These are phyloP conservation scores for Solanum chmielewskii DNA, from an alignment of 257 asterid species.

Conservation along the genomic window DNA sequence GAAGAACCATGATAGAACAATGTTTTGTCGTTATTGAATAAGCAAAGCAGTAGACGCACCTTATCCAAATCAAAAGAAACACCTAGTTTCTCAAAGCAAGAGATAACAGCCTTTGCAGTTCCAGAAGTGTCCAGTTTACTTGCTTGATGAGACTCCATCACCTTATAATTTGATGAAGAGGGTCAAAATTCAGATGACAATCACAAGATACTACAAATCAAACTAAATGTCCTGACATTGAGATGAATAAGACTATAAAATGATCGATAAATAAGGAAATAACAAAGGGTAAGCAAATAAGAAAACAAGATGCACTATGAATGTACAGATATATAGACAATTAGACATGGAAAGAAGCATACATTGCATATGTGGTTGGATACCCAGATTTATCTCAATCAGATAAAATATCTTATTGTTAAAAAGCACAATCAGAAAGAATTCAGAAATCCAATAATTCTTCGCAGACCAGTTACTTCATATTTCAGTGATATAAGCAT, in stretches of 20 bases:
- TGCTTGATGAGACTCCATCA: constrained; percentile 96
- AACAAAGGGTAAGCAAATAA: not conserved
- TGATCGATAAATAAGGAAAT: not conserved
- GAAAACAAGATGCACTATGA: not conserved
- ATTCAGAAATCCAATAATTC: not conserved
- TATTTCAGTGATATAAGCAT: not conserved
- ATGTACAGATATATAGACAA: not conserved
- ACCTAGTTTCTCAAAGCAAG: constrained; percentile 87
- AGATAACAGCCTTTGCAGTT: constrained; percentile 90
- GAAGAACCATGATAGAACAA: not conserved
- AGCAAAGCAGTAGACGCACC: constrained; percentile 19
- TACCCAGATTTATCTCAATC: not conserved
- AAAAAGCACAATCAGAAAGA: not conserved
- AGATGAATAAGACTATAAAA: not conserved
- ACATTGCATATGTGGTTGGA: not conserved
- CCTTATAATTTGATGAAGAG: constrained; percentile 22
- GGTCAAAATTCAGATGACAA: not conserved
- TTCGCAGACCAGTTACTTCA: not conserved
- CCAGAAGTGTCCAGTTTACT: constrained; percentile 87
- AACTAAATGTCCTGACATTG: not conserved
- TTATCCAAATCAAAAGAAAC: constrained; percentile 59
- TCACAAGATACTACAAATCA: not conserved
- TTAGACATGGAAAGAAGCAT: not conserved
- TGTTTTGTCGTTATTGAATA: not conserved
- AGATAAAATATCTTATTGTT: not conserved